Evolutionary conservation across 108 stramenopile species (phyloP), one percentile per base, ranked within the genome.

Genomic region (Cyclotella sp.): DNA sequence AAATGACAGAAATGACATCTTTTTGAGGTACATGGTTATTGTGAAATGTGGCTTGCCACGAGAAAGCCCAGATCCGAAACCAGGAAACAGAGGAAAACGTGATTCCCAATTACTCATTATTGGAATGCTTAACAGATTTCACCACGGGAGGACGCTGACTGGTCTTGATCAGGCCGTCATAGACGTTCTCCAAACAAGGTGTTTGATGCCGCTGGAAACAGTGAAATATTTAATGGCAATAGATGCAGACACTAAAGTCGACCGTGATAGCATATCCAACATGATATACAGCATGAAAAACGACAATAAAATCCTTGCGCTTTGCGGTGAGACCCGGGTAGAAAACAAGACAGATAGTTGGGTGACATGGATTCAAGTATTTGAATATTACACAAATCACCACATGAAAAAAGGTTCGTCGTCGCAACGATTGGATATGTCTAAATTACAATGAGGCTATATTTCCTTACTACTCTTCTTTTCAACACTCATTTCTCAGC

Each of bases 301-400:
- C 61, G 69, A 87, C 45, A 67, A 82, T 14, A 54, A 45, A 4
- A 65, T 85, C 22, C 68, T 85, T 10, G 86, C 86, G 16, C 77
- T 84, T 21, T 87, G 86, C 52, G 86, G 86, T 19, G 86, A 87
- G 44, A 87, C 86, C 3, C 67, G 81, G 64, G 86, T 87, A 13
- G 86, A 84, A 45, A 87, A 87, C 73, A 87, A 84, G 59, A 15
- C 75, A 24, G 44, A 70, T 16, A 60, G 45, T 24, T 84, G 84
- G 82, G 84, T 87, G 0, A 87, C 86, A 1, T 82, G 78, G 86
- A 84, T 87, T 24, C 86, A 87, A 66, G 86, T 87, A 0, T 87
- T 82, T 65, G 86, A 87, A 61, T 84, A 87, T 68, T 87, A 72
- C 68, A 78, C 77, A 0, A 85, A 77, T 55, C 86, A 87, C 45